A percentile compares a stretch with the other conserved stretches of the same genome.
phyloP scores from a whole-genome alignment of 2,329 filamentous ascomycete species.

The Ceratocystis eucalypticola region DNA sequence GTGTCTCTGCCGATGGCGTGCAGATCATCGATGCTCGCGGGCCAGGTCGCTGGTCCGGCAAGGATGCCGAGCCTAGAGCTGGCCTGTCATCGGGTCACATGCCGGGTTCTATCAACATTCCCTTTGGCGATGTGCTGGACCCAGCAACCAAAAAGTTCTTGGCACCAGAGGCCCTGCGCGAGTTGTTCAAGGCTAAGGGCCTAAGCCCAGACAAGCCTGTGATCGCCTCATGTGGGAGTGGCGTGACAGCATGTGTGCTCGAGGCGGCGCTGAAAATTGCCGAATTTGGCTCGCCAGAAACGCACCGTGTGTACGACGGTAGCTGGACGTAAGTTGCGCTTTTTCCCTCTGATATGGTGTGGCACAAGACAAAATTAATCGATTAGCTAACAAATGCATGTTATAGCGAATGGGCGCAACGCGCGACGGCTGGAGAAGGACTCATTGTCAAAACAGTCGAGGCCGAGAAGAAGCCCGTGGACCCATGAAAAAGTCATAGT shows the following conservation, averaged over 20 bases:
- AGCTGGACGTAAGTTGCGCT: slow-evolving; percentile 76
- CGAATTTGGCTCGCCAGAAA: slow-evolving; percentile 52
- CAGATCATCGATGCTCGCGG: slow-evolving; percentile 84
- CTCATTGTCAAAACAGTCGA: slow-evolving; percentile 42
- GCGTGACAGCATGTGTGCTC: slow-evolving; percentile 82
- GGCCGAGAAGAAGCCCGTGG: slow-evolving; percentile 14
- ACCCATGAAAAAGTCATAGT: background rate
- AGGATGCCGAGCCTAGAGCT: slow-evolving; percentile 71
- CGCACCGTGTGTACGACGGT: slow-evolving; percentile 76
- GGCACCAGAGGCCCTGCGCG: slow-evolving; percentile 54
- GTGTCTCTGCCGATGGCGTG: slow-evolving; percentile 62
- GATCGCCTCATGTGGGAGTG: slow-evolving; percentile 80
- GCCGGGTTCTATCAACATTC: slow-evolving; percentile 71
- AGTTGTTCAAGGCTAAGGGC: slow-evolving; percentile 66
- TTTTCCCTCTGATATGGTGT: background rate
- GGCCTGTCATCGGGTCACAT: slow-evolving; percentile 85
- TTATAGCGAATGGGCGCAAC: slow-evolving; percentile 52
- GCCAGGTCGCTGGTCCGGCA: slow-evolving; percentile 65
- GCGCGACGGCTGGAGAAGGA: slow-evolving; percentile 46
- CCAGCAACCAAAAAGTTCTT: slow-evolving; percentile 69
- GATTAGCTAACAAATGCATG: slow-evolving; percentile 23
- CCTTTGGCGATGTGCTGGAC: slow-evolving; percentile 68
- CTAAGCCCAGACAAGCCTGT: slow-evolving; percentile 69
- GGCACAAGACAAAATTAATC: too few relatives aligned
- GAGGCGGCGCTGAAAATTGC: slow-evolving; percentile 76